Base-by-base conservation (phyloP, 2,329 filamentous ascomycete species). In the Colletotrichum abscissum region DNA sequence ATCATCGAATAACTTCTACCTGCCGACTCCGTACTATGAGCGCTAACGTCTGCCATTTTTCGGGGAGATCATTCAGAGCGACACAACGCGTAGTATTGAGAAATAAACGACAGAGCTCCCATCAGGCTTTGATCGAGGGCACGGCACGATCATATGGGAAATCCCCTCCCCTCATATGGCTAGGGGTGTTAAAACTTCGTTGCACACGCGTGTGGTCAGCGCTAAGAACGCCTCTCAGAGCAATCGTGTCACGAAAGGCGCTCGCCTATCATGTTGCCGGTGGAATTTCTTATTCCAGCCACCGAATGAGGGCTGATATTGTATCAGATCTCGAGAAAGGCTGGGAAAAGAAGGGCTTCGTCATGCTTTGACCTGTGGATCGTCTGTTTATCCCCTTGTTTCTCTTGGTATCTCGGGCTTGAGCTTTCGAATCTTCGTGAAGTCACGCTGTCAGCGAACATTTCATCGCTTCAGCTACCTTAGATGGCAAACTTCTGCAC, bases 31-130 rank as follows among this genome's bases (percentile, higher is more conserved):
- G 12, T 28, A 38, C 42, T 9, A 7, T 28, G 35, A 49, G 58
- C 60, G 19, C 38, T 12, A 19, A 26, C 22, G n/a, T 19, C 26
- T 30, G 35, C 22, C 67, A 65, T 69, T 19, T 69, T 69, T 26
- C 38, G 64, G 3, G 8, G 22, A 28, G 12, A 26, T 56, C 54
- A n/a, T 9, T 9, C 8, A n/a, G 8, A 11, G 19, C 19, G 7
- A 19, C 42, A 49, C 42, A n/a, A 22, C 19, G 7, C 19, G 19
- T 19, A 7, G 4, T 46, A 19, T 19, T 46, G 42, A 46, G 8
- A 16, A 46, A 38, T 16, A 46, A 46, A 9, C 6, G 42, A 6
- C 7, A 9, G 19, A 46, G 42, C 42, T 46, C 7, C 16, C 42
- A 46, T 5, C 19, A 46, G 16, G 42, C 6, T 46, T 46, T 19